These are phyloP conservation scores for Dalechampia spathulata DNA, from an alignment of 441 rosid species.

Conservation along the genomic window DNA sequence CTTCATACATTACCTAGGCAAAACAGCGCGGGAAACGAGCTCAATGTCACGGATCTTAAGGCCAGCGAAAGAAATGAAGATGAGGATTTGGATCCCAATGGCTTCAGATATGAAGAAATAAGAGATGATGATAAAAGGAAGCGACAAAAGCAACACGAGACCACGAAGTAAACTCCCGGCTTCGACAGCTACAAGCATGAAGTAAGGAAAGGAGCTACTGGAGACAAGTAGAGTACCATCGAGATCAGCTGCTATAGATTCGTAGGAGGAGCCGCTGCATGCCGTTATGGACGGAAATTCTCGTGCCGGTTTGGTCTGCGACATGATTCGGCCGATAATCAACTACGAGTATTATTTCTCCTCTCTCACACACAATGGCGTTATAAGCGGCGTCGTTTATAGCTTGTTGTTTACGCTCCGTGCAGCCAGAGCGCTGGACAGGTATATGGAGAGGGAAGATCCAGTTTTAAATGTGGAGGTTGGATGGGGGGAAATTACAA, in stretches of 20 bases:
- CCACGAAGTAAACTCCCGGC: conserved; percentile 85
- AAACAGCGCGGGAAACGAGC: conserved; percentile 78
- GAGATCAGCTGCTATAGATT: conserved; percentile 89
- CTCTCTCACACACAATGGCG: background rate
- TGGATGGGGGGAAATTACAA: conserved; percentile 21
- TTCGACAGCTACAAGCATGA: conserved; percentile 84
- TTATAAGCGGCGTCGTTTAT: background rate
- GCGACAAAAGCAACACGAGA: conserved; percentile 58
- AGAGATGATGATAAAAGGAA: conserved; percentile 55
- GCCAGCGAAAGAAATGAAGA: conserved; percentile 70
- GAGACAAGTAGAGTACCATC: conserved; percentile 84
- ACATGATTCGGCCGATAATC: conserved; percentile 26
- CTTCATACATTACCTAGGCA: conserved; percentile 43
- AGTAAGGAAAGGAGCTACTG: conserved; percentile 79
- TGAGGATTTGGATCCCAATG: conserved; percentile 74
- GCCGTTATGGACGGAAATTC: conserved; percentile 56
- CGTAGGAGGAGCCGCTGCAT: conserved; percentile 42
- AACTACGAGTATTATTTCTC: no score
- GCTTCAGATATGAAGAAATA: conserved; percentile 78
- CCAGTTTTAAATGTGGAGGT: conserved; percentile 36
- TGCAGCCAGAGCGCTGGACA: background rate
- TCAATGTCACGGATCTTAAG: conserved; percentile 84
- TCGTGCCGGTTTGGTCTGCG: conserved; percentile 23
- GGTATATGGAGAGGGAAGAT: background rate
- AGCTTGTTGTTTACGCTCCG: background rate